These are phyloP conservation scores for Cladosporium sp. DNA, from an alignment of 2,329 filamentous ascomycete genomes.

Conservation along the genomic window DNA sequence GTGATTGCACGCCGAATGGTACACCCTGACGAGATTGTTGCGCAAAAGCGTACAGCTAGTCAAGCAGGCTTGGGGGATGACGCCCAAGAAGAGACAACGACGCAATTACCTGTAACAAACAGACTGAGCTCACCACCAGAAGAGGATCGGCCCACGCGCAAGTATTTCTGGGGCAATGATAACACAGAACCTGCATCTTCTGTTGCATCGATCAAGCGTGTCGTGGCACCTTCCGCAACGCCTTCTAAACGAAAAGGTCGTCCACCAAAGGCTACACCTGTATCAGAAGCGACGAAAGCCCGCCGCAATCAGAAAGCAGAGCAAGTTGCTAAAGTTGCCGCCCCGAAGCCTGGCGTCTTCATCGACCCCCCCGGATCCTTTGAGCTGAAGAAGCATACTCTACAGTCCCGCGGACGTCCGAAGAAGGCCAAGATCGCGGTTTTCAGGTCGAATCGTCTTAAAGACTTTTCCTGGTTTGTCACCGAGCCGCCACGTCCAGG, in stretches of 20 bases:
- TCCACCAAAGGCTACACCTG: neutral
- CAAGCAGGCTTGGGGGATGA: neutral
- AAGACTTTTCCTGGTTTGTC: constrained; percentile 33
- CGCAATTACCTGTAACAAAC: neutral
- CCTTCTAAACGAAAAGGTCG: neutral
- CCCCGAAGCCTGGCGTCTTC: constrained; percentile 39
- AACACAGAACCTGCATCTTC: no score
- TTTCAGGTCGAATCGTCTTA: constrained; percentile 35
- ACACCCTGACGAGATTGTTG: neutral
- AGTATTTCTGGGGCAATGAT: neutral
- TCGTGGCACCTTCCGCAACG: neutral
- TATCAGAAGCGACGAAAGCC: no score
- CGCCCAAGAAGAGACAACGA: neutral
- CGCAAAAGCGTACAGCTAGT: constrained; percentile 1
- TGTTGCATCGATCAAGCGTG: neutral
- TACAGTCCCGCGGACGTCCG: constrained; percentile 34
- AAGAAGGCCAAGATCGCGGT: constrained; percentile 40
- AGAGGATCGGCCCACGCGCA: neutral
- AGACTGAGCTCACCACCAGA: neutral
- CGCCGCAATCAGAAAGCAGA: neutral
- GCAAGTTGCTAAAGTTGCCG: no score
- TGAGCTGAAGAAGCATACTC: constrained; percentile 24
- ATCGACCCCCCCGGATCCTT: constrained; percentile 42
- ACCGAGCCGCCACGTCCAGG: neutral
- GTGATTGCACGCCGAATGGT: no score